Base-by-base conservation (phyloP, 176 grass and related monocot genomes). In the Carex scoparia region DNA sequence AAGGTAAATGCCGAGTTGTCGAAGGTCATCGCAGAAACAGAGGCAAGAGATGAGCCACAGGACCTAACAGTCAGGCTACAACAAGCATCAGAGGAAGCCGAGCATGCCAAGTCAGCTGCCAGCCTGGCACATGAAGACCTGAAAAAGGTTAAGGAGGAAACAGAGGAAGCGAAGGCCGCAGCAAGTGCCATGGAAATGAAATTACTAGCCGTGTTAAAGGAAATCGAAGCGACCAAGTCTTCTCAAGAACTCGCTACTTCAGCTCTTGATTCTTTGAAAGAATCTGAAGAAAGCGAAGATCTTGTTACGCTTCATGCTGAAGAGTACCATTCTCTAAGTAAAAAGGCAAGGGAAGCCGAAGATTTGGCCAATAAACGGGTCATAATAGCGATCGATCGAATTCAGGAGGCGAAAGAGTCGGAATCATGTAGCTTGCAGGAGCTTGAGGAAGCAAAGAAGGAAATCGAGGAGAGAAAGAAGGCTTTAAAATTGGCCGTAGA, bases 151-250 rank as follows among this genome's bases (percentile, higher is more conserved):
- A 84, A 46, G 4, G 88, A 92, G 86, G 90, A 92, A 77, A 87
- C 65, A 10, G 84, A 92, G 2, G 83, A 87, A 87, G 76, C 75
- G 3, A 92, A 92, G 42, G 83, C 92, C 38, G 81, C 83, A 38
- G 51, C 59, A 15, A 88, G 71, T 70, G 66, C 89, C 10, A 27
- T 91, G 42, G 86, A 97, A 85, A 73, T 87, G 78, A 94, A 87
- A 80, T 54, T 89, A 54, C 73, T 92, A 85, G 94, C 92, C 31
- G 51, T 23, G 13, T 64, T 84, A 1, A 92, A 76, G 65, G 92
- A 97, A 89, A 94, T 92, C 48, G 83, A 92, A 77, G 94, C 87
- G 0, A 35, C 88, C 16, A 94, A 91, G 68, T 70, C 90, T 61
- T 92, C 92, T 5, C 35, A 89, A 84, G 86, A 94, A 59, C 55